Percentiles rank a stretch among this genome's conserved stretches.
These are phyloP conservation scores for Syzygium syzygioides DNA, from an alignment of 441 rosid genomes.

Conservation along the genomic window DNA sequence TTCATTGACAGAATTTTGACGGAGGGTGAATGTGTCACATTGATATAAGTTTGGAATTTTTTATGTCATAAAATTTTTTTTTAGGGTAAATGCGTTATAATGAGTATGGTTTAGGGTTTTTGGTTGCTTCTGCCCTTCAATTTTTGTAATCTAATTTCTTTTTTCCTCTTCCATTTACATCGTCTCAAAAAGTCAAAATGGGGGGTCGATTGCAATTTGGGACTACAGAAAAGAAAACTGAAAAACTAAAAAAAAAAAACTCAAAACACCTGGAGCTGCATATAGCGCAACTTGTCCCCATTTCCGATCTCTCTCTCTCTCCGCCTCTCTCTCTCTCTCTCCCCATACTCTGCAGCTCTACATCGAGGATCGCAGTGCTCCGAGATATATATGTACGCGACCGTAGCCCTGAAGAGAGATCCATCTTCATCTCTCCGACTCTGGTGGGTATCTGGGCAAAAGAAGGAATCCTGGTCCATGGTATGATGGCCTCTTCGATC, in stretches of 20 bases:
- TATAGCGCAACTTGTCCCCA: background rate
- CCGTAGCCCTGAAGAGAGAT: background rate
- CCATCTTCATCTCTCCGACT: background rate
- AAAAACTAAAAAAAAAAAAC: background rate
- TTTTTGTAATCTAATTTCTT: background rate
- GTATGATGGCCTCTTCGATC: slow-evolving; percentile 40
- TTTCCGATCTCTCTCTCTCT: background rate
- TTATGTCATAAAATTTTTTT: too few relatives aligned
- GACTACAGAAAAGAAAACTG: background rate
- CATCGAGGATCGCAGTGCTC: background rate
- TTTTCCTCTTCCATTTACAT: background rate
- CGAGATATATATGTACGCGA: background rate
- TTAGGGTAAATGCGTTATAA: too few relatives aligned
- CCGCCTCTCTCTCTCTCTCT: background rate
- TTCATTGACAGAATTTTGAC: too few relatives aligned
- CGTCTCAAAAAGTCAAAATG: background rate
- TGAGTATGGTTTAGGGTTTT: too few relatives aligned
- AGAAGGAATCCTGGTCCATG: background rate
- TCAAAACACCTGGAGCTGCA: background rate
- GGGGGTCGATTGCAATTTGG: background rate
- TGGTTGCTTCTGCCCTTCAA: too few relatives aligned
- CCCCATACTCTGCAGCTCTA: background rate
- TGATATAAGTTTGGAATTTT: too few relatives aligned
- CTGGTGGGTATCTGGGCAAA: background rate
- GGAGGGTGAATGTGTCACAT: too few relatives aligned